Percentiles rank a stretch among this genome's conserved stretches.
Evolutionary conservation across 192 early-diverging fungal genomes (phyloP).

Genomic region (Jimgerdemannia lactiflua): DNA sequence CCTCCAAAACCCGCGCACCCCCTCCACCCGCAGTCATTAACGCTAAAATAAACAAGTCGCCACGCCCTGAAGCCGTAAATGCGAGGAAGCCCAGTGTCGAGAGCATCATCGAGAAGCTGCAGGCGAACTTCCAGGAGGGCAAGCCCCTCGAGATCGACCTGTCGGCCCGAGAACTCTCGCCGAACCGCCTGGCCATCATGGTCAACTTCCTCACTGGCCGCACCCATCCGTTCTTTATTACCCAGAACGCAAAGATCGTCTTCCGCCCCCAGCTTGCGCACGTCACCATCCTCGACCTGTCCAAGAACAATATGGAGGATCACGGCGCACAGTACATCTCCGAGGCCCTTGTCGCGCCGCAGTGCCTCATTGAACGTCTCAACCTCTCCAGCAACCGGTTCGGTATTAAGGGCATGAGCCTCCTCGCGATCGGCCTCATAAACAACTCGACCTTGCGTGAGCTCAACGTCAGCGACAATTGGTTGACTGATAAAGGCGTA

Average conservation of each 20-base stretch:
- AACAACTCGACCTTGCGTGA: neutral
- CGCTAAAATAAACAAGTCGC: neutral
- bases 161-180: neutral
- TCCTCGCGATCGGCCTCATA: neutral
- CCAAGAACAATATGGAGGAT: neutral
- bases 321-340: neutral
- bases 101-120: neutral
- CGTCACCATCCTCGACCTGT: neutral
- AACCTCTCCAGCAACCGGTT: neutral
- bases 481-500: neutral
- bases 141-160: neutral
- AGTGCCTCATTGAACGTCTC: neutral
- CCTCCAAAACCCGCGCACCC: neutral
- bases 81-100: neutral
- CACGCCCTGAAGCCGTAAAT: neutral
- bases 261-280: neutral
- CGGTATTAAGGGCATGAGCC: neutral
- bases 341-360: neutral
- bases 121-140: neutral
- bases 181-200: neutral
- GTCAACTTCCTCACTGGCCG: neutral
- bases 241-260: neutral
- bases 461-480: neutral
- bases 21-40: neutral
- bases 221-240: neutral